Conservation (phyloP, 345 rosid species). For the Hirschfeldia incana region DNA sequence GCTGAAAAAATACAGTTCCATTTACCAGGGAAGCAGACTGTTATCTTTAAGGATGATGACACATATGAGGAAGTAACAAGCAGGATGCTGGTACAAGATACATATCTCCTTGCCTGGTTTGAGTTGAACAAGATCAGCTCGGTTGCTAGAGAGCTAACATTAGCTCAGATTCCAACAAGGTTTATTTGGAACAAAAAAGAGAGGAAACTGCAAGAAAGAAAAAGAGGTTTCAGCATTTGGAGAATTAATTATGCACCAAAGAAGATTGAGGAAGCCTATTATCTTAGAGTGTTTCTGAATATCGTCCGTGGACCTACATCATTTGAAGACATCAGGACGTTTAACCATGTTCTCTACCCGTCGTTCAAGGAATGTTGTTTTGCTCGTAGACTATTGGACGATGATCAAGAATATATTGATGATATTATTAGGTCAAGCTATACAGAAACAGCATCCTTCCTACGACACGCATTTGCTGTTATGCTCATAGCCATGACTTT, state of each 20-base stretch:
- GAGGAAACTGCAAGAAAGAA: not conserved
- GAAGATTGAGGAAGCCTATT: not conserved
- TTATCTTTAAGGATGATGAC: not conserved
- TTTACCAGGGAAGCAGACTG: not conserved
- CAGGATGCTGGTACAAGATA: not conserved
- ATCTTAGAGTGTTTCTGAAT: not conserved
- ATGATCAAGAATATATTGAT: not conserved
- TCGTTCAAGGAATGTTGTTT: not conserved
- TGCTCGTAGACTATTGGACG: not conserved
- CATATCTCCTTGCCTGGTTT: not conserved
- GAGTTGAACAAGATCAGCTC: not conserved
- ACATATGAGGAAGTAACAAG: not conserved
- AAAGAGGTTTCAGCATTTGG: not conserved
- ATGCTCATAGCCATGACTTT: not conserved
- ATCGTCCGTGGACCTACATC: not conserved
- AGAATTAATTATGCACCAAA: not conserved
- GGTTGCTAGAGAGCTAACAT: not conserved
- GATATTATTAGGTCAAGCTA: not conserved
- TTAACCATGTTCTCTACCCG: not conserved
- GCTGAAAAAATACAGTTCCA: not conserved
- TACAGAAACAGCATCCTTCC: not conserved
- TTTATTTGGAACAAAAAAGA: not conserved
- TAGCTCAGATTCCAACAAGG: not conserved
- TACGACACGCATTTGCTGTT: not conserved
- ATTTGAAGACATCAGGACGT: not conserved